Evolutionary conservation across 106 monocot species (phyloP).

Genomic region (Dendrobium chrysotoxum): DNA sequence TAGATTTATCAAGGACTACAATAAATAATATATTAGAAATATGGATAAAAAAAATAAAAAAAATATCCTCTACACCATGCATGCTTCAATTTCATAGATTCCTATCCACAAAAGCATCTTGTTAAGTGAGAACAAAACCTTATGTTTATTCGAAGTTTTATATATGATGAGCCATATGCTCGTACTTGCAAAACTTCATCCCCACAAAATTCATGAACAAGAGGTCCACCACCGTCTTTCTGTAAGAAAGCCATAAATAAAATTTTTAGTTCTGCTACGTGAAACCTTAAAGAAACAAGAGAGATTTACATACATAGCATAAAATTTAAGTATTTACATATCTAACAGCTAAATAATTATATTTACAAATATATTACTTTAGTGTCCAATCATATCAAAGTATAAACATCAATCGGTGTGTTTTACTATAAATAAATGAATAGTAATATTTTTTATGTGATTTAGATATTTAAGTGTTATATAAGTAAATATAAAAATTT

Average conservation of each 20-base stretch:
- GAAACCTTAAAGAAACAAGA: not conserved
- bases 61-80: not conserved
- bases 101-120: not conserved
- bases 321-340: too few relatives aligned
- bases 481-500: too few relatives aligned
- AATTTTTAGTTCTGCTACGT: not conserved
- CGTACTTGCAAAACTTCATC: conserved; percentile 81
- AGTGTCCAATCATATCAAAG: too few relatives aligned
- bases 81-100: conserved; percentile 1
- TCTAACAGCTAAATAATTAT: too few relatives aligned
- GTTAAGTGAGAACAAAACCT: conserved; percentile 39
- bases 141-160: conserved; percentile 84
- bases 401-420: too few relatives aligned
- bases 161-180: conserved; percentile 72
- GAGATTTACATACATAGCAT: too few relatives aligned
- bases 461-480: too few relatives aligned
- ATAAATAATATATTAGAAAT: not conserved
- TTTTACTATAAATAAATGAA: too few relatives aligned
- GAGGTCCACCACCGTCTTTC: conserved; percentile 22
- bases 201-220: conserved; percentile 29
- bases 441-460: too few relatives aligned
- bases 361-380: too few relatives aligned
- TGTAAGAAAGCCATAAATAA: conserved; percentile 11
- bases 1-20: not conserved
- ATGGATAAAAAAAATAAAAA: not conserved